Evolutionary conservation across 139 green algal species (phyloP), one percentile per base, ranked within the genome.

Genomic region (Chlorella sp.): DNA sequence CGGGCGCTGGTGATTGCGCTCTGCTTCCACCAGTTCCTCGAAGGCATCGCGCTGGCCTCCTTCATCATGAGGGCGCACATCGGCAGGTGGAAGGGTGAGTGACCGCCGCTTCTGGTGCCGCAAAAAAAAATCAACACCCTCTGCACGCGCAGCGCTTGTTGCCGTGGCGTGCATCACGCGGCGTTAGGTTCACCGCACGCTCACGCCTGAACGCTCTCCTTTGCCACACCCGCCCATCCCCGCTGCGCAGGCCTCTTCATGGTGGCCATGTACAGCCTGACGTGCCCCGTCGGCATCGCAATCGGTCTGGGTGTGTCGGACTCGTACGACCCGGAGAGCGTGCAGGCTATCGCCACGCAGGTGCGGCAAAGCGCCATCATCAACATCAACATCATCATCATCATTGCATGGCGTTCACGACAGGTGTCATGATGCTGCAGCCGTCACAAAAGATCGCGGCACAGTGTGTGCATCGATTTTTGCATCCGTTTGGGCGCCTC

Each of bases 301-400:
- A 36, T 68, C 5, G 62, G 62, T 4, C 6, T 68, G 4, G 62
- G 62, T 5, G 26, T 68, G 10, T 20, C 62, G 62, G 62, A 68
- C 29, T 24, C 14, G 14, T 68, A 68, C 36, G 62, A 68, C 30
- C 3, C 62, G 20, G 62, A 36, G 29, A 68, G 62, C 30, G 31
- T 36, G 29, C 5, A 20, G 31, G 62, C 62, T 5, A 49, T 35
- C 5, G 62, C 62, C 5, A 36, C 30, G 24, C 62, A 68, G 62
- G 62, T 68, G 42, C 42, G 17, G 42, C 42, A 55, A 55, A 24
- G 42, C 10, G 42, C 42, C 42, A 55, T 55, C 0, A 51, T 80
- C 1, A 68, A 69, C 33, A 82, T 77, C 24, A 62, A 17, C 59
- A 72, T 82, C 1, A 63, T n/a, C n/a, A n/a, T n/a, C n/a, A n/a